A percentile compares a stretch with the other conserved stretches of the same genome.
These are phyloP conservation scores for Aspergillus piperis DNA, from an alignment of 2,329 filamentous ascomycete genomes.

Conservation along the genomic window DNA sequence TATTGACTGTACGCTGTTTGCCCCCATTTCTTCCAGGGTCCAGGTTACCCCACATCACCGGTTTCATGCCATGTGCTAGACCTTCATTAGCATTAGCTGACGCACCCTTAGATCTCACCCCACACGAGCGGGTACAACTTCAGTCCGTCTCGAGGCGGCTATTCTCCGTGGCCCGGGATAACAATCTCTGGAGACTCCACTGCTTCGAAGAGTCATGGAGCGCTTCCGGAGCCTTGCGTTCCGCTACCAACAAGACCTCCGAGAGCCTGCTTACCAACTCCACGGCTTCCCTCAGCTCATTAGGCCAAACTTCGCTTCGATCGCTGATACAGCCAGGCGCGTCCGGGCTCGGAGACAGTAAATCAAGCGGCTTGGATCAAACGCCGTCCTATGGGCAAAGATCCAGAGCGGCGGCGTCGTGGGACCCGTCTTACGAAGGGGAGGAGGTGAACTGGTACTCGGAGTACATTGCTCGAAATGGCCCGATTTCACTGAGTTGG, in stretches of 20 bases:
- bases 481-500: constrained; percentile 74
- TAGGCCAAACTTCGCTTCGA: constrained; percentile 36
- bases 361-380: constrained; percentile 6
- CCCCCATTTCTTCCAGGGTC: constrained; percentile 19
- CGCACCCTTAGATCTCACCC: constrained; percentile 58
- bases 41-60: constrained; percentile 14
- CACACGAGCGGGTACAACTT: constrained; percentile 64
- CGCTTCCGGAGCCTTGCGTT: constrained; percentile 46
- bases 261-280: constrained; percentile 53
- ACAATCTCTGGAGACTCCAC: constrained; percentile 72
- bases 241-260: constrained; percentile 20
- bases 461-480: constrained; percentile 83
- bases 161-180: constrained; percentile 69
- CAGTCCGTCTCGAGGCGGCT: constrained; percentile 70
- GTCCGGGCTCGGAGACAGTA: constrained; percentile 1
- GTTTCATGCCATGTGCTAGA: constrained; percentile 10
- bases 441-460: constrained; percentile 83
- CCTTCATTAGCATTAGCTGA: constrained; percentile 24
- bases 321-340: constrained; percentile 36
- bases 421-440: constrained; percentile 74
- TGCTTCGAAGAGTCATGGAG: constrained; percentile 75
- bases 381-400: constrained; percentile 29
- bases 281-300: constrained; percentile 33
- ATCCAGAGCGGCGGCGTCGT: constrained; percentile 60
- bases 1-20: constrained; percentile 56